Percentiles rank a stretch among this genome's conserved stretches.
Conservation (phyloP, 768 basidiomycete species). For the Trametes villosa region DNA sequence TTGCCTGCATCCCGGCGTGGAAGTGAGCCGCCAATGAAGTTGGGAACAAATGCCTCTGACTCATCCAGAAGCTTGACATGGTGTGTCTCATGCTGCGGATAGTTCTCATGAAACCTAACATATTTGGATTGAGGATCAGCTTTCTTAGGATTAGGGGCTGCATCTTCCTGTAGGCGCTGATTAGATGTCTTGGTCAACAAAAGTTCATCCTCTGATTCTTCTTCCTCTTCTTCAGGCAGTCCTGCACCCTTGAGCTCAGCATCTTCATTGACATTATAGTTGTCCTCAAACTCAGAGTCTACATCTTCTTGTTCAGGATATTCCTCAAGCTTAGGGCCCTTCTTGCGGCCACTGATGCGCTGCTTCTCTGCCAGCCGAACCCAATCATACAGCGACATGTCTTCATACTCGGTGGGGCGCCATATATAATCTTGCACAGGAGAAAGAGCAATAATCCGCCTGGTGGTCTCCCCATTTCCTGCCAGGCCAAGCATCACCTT, state of each 20-base stretch:
- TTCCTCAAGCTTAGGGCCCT: not conserved
- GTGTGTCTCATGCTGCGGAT: not conserved
- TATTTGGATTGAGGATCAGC: too few species aligned
- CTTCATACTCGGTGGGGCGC: too few species aligned
- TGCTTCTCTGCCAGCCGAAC: not conserved
- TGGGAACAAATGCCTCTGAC: constrained; percentile 26
- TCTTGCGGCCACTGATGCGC: not conserved
- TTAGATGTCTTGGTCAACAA: too few species aligned
- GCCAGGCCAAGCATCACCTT: constrained; percentile 9
- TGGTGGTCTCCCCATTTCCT: not conserved
- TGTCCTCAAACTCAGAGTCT: not conserved
- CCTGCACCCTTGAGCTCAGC: not conserved
- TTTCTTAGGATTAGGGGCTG: too few species aligned
- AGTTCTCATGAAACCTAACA: not conserved
- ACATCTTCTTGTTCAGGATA: not conserved
- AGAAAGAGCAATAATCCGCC: constrained; percentile 8
- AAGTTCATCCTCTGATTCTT: constrained; percentile 3
- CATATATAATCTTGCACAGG: too few species aligned
- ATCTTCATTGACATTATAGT: not conserved
- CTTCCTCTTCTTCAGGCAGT: not conserved
- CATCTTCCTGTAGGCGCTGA: too few species aligned
- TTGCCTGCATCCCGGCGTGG: constrained; percentile 39
- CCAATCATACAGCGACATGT: not conserved
- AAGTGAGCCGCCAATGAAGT: constrained; percentile 36
- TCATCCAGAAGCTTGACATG: not conserved